A percentile compares a stretch with the other conserved stretches of the same genome.
phyloP scores from a whole-genome alignment of 2,329 filamentous ascomycete genomes.

The Aspergillus puulaauensis region DNA sequence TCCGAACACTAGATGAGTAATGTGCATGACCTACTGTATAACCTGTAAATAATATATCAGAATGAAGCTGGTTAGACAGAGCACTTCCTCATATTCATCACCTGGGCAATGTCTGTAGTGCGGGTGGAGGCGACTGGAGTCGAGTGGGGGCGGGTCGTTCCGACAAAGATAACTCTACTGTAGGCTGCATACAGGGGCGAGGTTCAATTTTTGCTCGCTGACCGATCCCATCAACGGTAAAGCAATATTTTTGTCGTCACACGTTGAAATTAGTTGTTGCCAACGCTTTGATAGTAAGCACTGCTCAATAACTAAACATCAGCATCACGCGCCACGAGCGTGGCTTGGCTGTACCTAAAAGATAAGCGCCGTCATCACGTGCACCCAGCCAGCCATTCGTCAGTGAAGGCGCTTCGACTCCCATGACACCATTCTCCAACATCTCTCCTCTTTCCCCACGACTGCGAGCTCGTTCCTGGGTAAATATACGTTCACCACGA shows the following conservation, averaged over 20 bases:
- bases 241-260: not conserved
- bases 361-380: conserved; percentile 6
- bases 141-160: not conserved
- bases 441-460: not conserved
- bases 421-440: conserved; percentile 7
- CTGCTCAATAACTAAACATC: not conserved
- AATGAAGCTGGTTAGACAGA: not conserved
- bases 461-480: not conserved
- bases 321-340: not conserved
- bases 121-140: not conserved
- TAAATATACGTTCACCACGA: not conserved
- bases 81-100: not conserved
- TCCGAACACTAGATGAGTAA: conserved; percentile 64
- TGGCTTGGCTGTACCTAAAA: not conserved
- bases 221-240: not conserved
- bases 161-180: not conserved
- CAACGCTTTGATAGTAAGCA: not conserved
- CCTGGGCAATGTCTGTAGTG: not conserved
- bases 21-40: not conserved
- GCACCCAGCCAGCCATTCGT: conserved; percentile 8
- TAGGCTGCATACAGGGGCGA: not conserved
- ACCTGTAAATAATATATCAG: conserved; percentile 3
- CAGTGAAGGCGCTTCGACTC: not conserved
- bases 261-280: not conserved
- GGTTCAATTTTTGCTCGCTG: not conserved